These are phyloP conservation scores for Sugiyamaella lignohabitans DNA, from an alignment of 805 yeast species.

Conservation along the genomic window DNA sequence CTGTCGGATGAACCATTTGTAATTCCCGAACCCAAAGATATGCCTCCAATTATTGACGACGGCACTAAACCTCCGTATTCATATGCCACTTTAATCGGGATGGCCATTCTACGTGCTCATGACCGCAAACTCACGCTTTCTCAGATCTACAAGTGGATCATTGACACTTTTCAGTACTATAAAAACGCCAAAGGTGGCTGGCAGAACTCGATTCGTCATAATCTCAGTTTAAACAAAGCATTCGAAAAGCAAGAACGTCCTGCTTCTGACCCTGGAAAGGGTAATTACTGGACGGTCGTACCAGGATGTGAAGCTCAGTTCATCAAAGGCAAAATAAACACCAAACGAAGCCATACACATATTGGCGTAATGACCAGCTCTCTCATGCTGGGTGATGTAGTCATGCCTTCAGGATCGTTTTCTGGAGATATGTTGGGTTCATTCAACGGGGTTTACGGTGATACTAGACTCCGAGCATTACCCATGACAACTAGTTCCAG, in stretches of 20 bases:
- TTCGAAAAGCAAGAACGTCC: constrained; percentile 87
- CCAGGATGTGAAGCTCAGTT: constrained; percentile 79
- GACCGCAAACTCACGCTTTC: constrained; percentile 64
- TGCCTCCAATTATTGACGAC: constrained; percentile 38
- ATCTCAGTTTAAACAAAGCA: constrained; percentile 86
- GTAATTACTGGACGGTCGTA: constrained; percentile 89
- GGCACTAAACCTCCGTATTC: constrained; percentile 86
- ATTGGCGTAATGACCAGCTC: not conserved
- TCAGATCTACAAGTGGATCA: constrained; percentile 89
- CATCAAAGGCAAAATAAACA: constrained; percentile 34
- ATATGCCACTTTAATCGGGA: constrained; percentile 87
- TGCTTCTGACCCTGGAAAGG: constrained; percentile 48
- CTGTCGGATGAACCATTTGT: not conserved
- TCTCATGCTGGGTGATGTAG: too few relatives aligned
- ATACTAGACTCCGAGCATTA: too few relatives aligned
- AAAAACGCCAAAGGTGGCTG: constrained; percentile 84
- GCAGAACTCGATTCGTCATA: constrained; percentile 97
- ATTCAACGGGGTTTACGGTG: too few relatives aligned
- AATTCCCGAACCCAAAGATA: constrained; percentile 13
- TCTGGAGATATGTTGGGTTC: too few relatives aligned
- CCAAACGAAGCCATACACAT: not conserved
- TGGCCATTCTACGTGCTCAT: constrained; percentile 83
- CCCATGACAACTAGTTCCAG: not conserved
- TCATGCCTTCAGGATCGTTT: too few relatives aligned
- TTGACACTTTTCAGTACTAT: constrained; percentile 77